These are phyloP conservation scores for Herpetomonas samuelpessoai DNA, from an alignment of 208 protist species.

Conservation along the genomic window DNA sequence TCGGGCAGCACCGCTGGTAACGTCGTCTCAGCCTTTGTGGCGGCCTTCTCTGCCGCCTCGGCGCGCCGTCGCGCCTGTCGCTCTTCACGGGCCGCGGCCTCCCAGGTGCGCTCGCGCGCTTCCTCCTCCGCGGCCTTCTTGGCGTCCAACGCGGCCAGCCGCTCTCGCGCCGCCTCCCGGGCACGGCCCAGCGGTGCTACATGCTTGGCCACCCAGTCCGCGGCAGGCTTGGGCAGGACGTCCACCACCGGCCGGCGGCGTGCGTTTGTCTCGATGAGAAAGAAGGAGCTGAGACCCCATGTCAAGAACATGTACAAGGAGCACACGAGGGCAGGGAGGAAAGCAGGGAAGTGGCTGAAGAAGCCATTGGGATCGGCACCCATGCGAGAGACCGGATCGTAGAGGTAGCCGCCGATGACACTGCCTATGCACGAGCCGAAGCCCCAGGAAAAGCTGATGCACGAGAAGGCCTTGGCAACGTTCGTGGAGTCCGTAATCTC, in stretches of 20 bases:
- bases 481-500: slow-evolving; percentile 38
- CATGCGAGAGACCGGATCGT: slow-evolving; percentile 19
- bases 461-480: slow-evolving; percentile 85
- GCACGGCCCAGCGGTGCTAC: neutral
- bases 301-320: slow-evolving; percentile 7
- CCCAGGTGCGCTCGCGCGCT: too few species aligned
- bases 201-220: neutral
- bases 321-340: slow-evolving; percentile 6
- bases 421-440: slow-evolving; percentile 28
- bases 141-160: neutral
- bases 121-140: too few species aligned
- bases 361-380: slow-evolving; percentile 10
- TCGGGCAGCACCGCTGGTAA: too few species aligned
- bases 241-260: neutral
- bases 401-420: slow-evolving; percentile 30
- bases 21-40: too few species aligned
- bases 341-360: slow-evolving; percentile 11
- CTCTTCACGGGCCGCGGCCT: too few species aligned
- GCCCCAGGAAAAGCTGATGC: slow-evolving; percentile 86
- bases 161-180: neutral
- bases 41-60: too few species aligned
- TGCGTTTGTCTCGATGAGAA: slow-evolving; percentile 10
- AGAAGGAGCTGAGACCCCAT: neutral
- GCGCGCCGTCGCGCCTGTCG: too few species aligned
- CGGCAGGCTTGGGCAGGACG: neutral